Base-by-base conservation (phyloP, 176 grass and related monocot species). In the Elymus sibiricus region DNA sequence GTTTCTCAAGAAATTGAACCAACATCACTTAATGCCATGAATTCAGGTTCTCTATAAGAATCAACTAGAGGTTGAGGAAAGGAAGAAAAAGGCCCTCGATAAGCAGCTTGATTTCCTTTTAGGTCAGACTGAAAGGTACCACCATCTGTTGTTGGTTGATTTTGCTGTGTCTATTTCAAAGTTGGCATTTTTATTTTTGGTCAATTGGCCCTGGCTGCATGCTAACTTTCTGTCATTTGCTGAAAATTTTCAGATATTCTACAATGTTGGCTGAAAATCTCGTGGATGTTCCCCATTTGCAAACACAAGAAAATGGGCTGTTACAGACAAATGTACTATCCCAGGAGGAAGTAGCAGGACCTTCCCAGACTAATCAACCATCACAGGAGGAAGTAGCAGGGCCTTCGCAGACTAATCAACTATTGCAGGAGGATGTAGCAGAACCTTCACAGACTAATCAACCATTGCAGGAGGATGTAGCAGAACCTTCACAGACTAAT, bases 221-320 rank as follows among this genome's bases (percentile, higher is more conserved):
- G 53, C 64, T 94, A 68, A 72, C 59, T 0, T 72, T 73, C 73
- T 79, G 6, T 89, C 58, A 39, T 91, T 83, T 72, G 51, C 29
- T 62, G 19, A 77, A 77, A 73, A 5, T 49, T 92, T 22, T 22
- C 53, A 99, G 97, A 83, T 99, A 99, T 90, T 99, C 97, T 1
- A 99, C 97, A 88, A 96, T 99, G 97, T 82, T 99, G 84, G 97
- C 97, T 35, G 97, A 99, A 93, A 99, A 99, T 75, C 97, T 99
- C 38, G 90, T 99, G 51, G 85, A 95, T 43, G 71, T 85, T 81
- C 80, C 86, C 22, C 92, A 67, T 86, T 71, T 81, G 32, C 83
- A 83, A 79, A 95, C 84, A 84, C 58, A 66, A 85, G 86, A 80
- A 49, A 88, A 78, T 64, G 83, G 32, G 46, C 69, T 49, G 72